Base-by-base conservation (phyloP, 805 yeast species). In the Kodamaea nitidulidarum region DNA sequence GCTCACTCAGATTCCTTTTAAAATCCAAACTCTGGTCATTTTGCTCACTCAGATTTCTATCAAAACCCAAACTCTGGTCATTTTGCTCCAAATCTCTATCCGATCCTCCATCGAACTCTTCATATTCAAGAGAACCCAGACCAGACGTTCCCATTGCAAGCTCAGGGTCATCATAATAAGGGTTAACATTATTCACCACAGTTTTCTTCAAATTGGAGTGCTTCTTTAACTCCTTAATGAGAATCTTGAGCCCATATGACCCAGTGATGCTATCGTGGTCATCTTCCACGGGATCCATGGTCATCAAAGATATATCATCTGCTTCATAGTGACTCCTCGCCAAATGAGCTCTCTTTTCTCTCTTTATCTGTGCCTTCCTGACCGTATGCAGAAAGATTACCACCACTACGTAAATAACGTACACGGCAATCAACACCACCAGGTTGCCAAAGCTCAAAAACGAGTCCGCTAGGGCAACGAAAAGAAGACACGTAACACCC, bases 401-500 rank as follows among this genome's bases (percentile, higher is more conserved):
- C 43, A 58, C 62, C 0, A 64, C 40, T 3, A 86, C 86, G 51
- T 87, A 90, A 0, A 54, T 42, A 1, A 73, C 44, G 54, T 90
- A 88, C 5, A 79, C 53, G 0, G 56, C 41, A 7, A 84, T 63
- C 75, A 90, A 73, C 7, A 70, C 43, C 0, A 74, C 36, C 41
- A 95, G 81, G 48, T 80, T 84, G 57, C 67, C 52, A 10, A 74
- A 51, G 30, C 69, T 67, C 15, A 93, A 61, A 8, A 60, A 57
- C 1, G 84, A 84, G 54, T 76, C 81, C 1, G 65, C 47, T 6
- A 84, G 58, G 35, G 80, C 70, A n/a, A 58, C 45, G n/a, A 81
- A 51, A 0, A 84, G 59, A 6, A 81, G 47, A 0, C 70, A 30
- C 0, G 80, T 63, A 15, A 87, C 66, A 0, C 64, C 45, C 0